Conservation (phyloP, 2,329 filamentous ascomycete species). For the Stemphylium lycopersici region DNA sequence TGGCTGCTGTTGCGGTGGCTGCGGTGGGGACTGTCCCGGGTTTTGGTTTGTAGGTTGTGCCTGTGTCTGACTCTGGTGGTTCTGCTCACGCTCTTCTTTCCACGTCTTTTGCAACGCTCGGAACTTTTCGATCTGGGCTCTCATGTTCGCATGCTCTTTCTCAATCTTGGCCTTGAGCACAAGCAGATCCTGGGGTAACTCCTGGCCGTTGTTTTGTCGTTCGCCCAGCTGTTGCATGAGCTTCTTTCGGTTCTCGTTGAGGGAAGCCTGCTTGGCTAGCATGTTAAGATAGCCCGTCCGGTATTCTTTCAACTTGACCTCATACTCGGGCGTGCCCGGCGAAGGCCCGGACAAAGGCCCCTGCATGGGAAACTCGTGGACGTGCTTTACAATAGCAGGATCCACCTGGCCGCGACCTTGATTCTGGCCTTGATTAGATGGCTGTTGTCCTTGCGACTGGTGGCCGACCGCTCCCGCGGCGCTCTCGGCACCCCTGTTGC, state of each 20-base stretch:
- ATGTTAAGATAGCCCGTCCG: conserved; percentile 44
- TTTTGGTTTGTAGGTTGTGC: conserved; percentile 27
- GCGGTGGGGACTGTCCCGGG: conserved; percentile 31
- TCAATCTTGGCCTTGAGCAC: conserved; percentile 36
- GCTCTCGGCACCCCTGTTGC: conserved; percentile 7
- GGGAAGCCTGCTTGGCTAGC: conserved; percentile 40
- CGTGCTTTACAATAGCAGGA: conserved; percentile 46
- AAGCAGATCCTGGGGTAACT: conserved; percentile 40
- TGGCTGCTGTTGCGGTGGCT: no score
- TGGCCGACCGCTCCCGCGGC: conserved; percentile 9
- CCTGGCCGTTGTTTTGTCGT: conserved; percentile 40
- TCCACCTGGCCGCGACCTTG: conserved; percentile 25
- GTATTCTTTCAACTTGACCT: conserved; percentile 45
- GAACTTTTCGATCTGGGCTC: conserved; percentile 45
- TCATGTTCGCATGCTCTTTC: conserved; percentile 37
- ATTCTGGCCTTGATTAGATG: conserved; percentile 16
- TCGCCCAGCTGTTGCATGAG: conserved; percentile 39
- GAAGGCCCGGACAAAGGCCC: conserved; percentile 37
- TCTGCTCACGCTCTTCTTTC: conserved; percentile 42
- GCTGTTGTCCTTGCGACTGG: conserved; percentile 20
- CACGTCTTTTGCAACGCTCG: conserved; percentile 42
- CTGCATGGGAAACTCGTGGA: conserved; percentile 43
- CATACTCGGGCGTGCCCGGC: conserved; percentile 44
- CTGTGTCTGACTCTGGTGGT: conserved; percentile 42
- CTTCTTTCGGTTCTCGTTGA: conserved; percentile 33